phyloP scores from a whole-genome alignment of 2,329 filamentous ascomycete species.

The Mycosphaerelloides madeirae region DNA sequence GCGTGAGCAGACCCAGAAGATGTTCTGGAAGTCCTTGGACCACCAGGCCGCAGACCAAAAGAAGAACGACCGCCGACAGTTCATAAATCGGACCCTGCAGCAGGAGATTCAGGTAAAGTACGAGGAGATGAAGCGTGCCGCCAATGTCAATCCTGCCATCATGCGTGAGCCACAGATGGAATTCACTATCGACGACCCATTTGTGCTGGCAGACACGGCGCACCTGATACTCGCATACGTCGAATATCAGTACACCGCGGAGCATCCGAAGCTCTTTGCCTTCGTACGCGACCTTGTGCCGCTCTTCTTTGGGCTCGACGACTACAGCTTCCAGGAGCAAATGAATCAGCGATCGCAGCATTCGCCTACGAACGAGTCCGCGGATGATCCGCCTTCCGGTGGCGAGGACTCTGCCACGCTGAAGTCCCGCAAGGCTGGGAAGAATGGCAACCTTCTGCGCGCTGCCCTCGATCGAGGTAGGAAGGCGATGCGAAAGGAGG shows the following conservation, averaged over 20 bases:
- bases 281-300: conserved; percentile 49
- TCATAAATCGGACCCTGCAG: conserved; percentile 83
- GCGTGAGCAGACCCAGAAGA: conserved; percentile 89
- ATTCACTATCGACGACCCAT: conserved; percentile 61
- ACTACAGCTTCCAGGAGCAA: conserved; percentile 60
- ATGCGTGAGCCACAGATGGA: conserved; percentile 57
- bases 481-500: conserved; percentile 69
- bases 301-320: conserved; percentile 47
- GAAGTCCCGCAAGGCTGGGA: conserved; percentile 53
- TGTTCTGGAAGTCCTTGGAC: conserved; percentile 93
- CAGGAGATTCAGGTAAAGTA: conserved; percentile 88
- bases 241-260: conserved; percentile 39
- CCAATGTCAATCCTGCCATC: conserved; percentile 23
- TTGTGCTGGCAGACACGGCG: conserved; percentile 50
- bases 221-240: conserved; percentile 42
- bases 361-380: conserved; percentile 63
- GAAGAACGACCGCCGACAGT: conserved; percentile 76
- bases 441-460: conserved; percentile 69
- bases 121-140: conserved; percentile 75
- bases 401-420: conserved; percentile 67
- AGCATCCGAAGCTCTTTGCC: conserved; percentile 41
- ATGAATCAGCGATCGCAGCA: conserved; percentile 45
- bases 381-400: conserved; percentile 59
- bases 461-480: conserved; percentile 81
- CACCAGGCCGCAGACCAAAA: conserved; percentile 93